Evolutionary conservation across 352 stramenopile species (phyloP).

Genomic region (Plasmopara viticola): DNA sequence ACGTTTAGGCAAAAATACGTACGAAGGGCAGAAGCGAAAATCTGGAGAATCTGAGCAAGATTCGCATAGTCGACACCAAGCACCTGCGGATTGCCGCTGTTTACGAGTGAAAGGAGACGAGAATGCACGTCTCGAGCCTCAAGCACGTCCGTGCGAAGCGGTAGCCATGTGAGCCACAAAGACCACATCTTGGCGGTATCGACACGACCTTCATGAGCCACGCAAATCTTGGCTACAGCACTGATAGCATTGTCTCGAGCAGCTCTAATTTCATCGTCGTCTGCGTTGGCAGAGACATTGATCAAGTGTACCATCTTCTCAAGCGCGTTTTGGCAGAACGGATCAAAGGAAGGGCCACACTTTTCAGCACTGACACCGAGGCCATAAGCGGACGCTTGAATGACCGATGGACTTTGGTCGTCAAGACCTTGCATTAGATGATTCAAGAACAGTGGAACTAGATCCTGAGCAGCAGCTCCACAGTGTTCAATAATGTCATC

Average conservation of each 20-base stretch:
- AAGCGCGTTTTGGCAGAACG: constrained; percentile 56
- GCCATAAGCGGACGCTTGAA: constrained; percentile 78
- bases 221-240: constrained; percentile 74
- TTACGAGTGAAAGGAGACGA: constrained; percentile 61
- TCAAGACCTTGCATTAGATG: constrained; percentile 72
- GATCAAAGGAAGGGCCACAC: constrained; percentile 58
- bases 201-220: constrained; percentile 45
- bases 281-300: constrained; percentile 36
- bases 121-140: constrained; percentile 74
- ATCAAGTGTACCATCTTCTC: constrained; percentile 73
- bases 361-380: constrained; percentile 82
- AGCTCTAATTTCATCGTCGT: constrained; percentile 56
- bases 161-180: constrained; percentile 77
- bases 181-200: constrained; percentile 61
- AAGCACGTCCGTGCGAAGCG: constrained; percentile 69
- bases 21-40: constrained; percentile 69
- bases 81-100: constrained; percentile 47
- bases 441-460: constrained; percentile 65
- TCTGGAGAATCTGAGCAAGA: constrained; percentile 59
- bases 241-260: constrained; percentile 80
- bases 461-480: constrained; percentile 52
- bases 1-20: constrained; percentile 27
- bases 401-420: constrained; percentile 52
- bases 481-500: constrained; percentile 87
- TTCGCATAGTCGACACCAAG: constrained; percentile 64